Conservation (phyloP, 768 basidiomycete genomes). For the Mycena chlorophos region DNA sequence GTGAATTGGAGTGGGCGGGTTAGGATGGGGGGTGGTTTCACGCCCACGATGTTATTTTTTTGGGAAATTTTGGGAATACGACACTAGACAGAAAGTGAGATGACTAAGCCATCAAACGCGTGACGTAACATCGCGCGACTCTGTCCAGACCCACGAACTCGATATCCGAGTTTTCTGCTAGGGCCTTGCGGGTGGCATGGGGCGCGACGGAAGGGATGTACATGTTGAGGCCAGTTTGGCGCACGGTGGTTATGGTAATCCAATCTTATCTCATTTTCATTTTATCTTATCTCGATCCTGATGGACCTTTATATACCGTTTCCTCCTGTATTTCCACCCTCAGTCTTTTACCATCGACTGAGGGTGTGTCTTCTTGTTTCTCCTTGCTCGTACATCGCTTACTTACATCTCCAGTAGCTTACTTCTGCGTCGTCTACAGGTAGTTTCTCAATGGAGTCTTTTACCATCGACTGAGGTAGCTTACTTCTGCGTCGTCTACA, state of each 20-base stretch:
- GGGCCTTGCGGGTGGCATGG: too few species aligned
- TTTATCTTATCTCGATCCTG: neutral
- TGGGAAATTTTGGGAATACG: too few species aligned
- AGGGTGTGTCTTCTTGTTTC: neutral
- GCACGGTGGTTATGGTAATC: neutral
- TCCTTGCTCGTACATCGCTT: neutral
- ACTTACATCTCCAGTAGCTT: neutral
- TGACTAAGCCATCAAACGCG: too few species aligned
- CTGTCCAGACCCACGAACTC: too few species aligned
- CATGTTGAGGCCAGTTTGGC: slow-evolving; percentile 7
- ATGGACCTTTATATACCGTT: neutral
- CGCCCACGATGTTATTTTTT: too few species aligned
- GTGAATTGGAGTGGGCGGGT: too few species aligned
- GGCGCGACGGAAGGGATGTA: neutral
- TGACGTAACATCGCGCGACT: too few species aligned
- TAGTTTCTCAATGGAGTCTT: neutral
- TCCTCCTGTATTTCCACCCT: neutral
- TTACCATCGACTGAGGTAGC: neutral
- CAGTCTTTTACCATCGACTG: neutral
- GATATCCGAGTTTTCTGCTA: too few species aligned
- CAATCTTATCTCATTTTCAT: neutral
- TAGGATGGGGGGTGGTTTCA: too few species aligned
- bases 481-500: neutral
- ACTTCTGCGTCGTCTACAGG: neutral
- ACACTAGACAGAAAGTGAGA: too few species aligned